Conservation (phyloP, 2,329 filamentous ascomycete genomes). For the Chrysoporthe deuterocubensis region DNA sequence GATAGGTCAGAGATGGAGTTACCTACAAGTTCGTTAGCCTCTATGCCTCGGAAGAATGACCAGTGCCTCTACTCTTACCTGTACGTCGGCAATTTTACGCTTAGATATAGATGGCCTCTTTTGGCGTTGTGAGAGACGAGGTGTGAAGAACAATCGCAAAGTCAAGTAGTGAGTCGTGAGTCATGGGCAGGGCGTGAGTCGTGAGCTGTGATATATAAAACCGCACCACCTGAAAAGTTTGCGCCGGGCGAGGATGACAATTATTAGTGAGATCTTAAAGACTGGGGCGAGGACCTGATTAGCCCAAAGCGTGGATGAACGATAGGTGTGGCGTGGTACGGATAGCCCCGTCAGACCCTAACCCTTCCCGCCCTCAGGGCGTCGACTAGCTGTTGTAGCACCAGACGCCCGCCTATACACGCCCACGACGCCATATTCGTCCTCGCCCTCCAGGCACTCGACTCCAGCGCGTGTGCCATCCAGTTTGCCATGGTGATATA, state of each 20-base stretch:
- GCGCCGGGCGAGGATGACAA: background rate
- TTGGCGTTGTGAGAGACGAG: background rate
- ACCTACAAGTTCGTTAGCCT: background rate
- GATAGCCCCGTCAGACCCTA: no score
- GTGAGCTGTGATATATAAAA: constrained; percentile 8
- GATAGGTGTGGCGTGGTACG: no score
- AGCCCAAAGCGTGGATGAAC: no score
- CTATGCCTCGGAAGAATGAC: background rate
- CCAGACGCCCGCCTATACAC: no score
- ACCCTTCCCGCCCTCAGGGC: no score
- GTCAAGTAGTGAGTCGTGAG: background rate
- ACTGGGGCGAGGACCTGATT: no score
- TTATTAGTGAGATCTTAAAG: no score
- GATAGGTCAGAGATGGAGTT: background rate
- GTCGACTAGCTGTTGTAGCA: no score
- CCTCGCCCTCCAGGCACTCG: no score
- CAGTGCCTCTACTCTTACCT: background rate
- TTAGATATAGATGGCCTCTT: background rate
- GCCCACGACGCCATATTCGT: no score
- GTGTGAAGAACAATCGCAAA: background rate
- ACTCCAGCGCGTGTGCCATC: no score
- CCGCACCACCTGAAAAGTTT: constrained; percentile 6
- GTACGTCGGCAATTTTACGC: background rate
- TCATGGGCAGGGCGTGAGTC: background rate
- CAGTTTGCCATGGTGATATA: no score